These are phyloP conservation scores for Ballota nigra DNA, from an alignment of 257 asterid genomes.

Conservation along the genomic window DNA sequence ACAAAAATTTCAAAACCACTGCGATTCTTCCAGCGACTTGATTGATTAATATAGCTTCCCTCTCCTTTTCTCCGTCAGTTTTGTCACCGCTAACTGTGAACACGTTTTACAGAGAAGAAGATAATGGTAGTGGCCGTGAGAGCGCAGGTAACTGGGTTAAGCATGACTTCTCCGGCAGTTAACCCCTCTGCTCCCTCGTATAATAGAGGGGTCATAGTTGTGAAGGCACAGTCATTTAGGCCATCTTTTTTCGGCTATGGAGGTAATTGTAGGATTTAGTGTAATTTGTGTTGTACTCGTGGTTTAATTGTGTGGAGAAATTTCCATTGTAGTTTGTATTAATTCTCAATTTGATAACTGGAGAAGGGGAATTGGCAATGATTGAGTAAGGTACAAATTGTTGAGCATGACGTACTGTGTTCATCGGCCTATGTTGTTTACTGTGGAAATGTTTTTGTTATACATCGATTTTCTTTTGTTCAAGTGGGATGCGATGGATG, in stretches of 20 bases:
- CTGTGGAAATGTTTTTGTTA: slow-evolving; percentile 3
- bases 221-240: slow-evolving; percentile 39
- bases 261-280: slow-evolving; percentile 46
- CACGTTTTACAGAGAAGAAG: background rate
- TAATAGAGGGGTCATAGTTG: slow-evolving; percentile 35
- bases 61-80: background rate
- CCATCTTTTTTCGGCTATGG: slow-evolving; percentile 63
- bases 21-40: slow-evolving; percentile 11
- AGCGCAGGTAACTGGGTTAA: slow-evolving; percentile 53
- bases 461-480: background rate
- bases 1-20: background rate
- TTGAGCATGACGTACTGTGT: slow-evolving; percentile 9
- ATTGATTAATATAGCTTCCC: slow-evolving; percentile 17
- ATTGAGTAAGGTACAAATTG: background rate
- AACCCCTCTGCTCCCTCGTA: slow-evolving; percentile 48
- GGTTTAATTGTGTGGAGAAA: slow-evolving; percentile 5
- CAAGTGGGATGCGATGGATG: background rate
- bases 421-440: background rate
- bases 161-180: slow-evolving; percentile 48
- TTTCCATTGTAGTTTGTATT: slow-evolving; percentile 2
- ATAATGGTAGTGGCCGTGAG: slow-evolving; percentile 51
- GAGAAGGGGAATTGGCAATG: slow-evolving; percentile 2
- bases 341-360: slow-evolving; percentile 20
- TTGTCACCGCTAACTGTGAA: background rate
- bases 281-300: background rate